Evolutionary conservation across 2,329 filamentous ascomycete genomes (phyloP).

Genomic region (Fusarium tuaranense): DNA sequence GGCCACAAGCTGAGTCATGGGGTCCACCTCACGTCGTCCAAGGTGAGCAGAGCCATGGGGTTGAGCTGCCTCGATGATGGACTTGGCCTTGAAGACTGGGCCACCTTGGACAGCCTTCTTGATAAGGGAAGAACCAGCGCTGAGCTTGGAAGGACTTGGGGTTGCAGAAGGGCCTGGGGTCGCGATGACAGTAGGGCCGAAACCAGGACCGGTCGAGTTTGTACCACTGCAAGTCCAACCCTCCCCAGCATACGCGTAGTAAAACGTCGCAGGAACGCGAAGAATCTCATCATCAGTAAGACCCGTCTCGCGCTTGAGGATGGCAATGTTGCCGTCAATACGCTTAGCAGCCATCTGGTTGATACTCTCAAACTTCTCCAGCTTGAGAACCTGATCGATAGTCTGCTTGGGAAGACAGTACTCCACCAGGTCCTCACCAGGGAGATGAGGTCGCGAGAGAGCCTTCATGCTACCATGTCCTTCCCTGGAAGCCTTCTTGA

Average conservation of each 20-base stretch:
- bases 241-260: neutral
- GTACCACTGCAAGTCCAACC: constrained; percentile 3
- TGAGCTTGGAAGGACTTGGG: neutral
- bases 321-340: constrained; percentile 39
- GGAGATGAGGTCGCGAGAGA: constrained; percentile 15
- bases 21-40: neutral
- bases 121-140: neutral
- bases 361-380: constrained; percentile 7
- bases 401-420: constrained; percentile 22
- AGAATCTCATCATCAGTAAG: constrained; percentile 39
- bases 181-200: neutral
- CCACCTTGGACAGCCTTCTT: constrained; percentile 3
- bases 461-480: constrained; percentile 34
- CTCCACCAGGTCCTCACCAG: neutral
- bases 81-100: constrained; percentile 10
- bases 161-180: neutral
- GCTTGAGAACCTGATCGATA: constrained; percentile 31
- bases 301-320: constrained; percentile 41
- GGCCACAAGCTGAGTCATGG: neutral
- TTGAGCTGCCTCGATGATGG: constrained; percentile 25
- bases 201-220: neutral
- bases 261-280: constrained; percentile 35
- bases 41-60: neutral
- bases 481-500: constrained; percentile 21
- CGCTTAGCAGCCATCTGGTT: constrained; percentile 25